Percentiles rank a stretch among this genome's conserved stretches.
Evolutionary conservation across 1,284 basidiomycete genomes (phyloP).

Genomic region (Anthracocystis setariae): DNA sequence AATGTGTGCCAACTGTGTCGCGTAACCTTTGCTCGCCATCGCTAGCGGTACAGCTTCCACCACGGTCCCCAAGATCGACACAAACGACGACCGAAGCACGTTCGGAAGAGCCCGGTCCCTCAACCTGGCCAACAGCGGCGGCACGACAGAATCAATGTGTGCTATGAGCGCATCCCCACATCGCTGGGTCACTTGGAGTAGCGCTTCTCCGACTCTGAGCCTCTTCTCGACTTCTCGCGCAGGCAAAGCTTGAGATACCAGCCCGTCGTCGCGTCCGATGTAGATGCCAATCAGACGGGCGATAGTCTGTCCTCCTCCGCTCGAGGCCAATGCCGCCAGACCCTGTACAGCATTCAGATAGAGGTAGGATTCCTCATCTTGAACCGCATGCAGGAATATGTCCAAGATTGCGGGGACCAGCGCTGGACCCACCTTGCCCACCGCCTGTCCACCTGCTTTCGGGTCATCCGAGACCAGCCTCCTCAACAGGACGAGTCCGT

Average conservation of each 20-base stretch:
- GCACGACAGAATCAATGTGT: conserved; percentile 65
- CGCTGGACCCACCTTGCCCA: conserved; percentile 45
- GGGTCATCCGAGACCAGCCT: conserved; percentile 54
- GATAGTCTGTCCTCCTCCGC: conserved; percentile 44
- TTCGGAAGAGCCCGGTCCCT: conserved; percentile 52
- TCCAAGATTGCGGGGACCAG: conserved; percentile 84
- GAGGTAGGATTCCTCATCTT: conserved; percentile 93
- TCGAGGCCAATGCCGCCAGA: conserved; percentile 72
- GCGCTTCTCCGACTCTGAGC: conserved; percentile 86
- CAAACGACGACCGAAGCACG: conserved; percentile 57
- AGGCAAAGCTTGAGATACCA: conserved; percentile 19
- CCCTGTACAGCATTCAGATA: conserved; percentile 94
- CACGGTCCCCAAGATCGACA: conserved; percentile 62
- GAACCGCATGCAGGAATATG: conserved; percentile 84
- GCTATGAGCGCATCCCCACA: conserved; percentile 77
- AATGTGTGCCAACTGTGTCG: conserved; percentile 34
- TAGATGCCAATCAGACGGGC: conserved; percentile 51
- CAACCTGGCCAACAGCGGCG: conserved; percentile 53
- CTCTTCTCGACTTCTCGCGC: conserved; percentile 79
- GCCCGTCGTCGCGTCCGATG: conserved; percentile 44
- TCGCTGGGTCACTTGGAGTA: conserved; percentile 80
- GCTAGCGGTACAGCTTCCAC: conserved; percentile 59
- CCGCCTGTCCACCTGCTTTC: conserved; percentile 21
- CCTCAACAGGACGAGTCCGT: conserved; percentile 73
- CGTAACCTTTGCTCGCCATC: conserved; percentile 40